Evolutionary conservation across 2,329 filamentous ascomycete species (phyloP), one percentile per base, ranked within the genome.

Genomic region (Penicillium sp.): DNA sequence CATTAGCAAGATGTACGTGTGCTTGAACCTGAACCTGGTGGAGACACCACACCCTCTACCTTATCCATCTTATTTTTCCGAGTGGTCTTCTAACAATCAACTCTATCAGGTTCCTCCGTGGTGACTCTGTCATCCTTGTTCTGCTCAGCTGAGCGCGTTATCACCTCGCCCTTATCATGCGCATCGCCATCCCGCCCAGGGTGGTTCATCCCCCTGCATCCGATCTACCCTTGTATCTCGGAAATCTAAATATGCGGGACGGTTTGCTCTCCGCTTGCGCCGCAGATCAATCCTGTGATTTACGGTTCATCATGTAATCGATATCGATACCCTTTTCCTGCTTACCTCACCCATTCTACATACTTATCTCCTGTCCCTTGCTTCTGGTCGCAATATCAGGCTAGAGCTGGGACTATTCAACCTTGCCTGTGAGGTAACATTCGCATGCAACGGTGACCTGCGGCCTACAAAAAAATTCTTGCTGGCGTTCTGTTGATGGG

Each of bases 1-100:
- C 78, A 95, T 98, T 71, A 96, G 91, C 84, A 97, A 97, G 82
- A 93, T 97, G 93, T 93, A 75, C 66, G 87, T 84, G 39, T n/a
- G 21, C 45, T 31, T 25, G 13, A 9, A 21, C 13, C 16, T 16
- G 45, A 14, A 33, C 26, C 39, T 26, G 42, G 14, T n/a, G 42
- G 25, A 19, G 21, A 19, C 39, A 42, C 19, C n/a, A 19, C n/a
- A 10, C 39, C 11, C 10, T 26, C 3, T 31, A 11, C 19, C n/a
- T 35, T 33, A 4, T 29, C 13, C 19, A 11, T 47, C 14, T 21
- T 46, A 13, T 47, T 11, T 19, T 10, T 16, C 23, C 29, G 16
- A 19, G 3, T 48, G 3, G 31, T 43, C 19, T 11, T 42, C 52
- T 53, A 37, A 52, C n/a, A 35, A 23, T 50, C 3, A 1, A 3